Base-by-base conservation (phyloP, 1,284 basidiomycete species). In the Ganoderma leucocontextum region DNA sequence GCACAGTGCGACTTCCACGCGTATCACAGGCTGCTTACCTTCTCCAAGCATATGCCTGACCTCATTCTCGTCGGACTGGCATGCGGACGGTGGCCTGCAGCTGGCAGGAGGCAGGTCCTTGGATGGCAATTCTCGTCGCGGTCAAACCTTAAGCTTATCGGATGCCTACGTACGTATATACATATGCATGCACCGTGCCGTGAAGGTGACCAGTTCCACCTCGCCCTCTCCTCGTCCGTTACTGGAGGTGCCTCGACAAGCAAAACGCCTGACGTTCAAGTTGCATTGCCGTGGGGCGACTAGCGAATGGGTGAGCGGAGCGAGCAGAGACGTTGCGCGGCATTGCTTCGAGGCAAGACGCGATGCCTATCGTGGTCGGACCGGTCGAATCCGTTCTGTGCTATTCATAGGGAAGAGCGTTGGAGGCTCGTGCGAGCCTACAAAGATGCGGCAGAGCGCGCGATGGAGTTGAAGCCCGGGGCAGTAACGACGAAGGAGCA, bases 361-460 rank as follows among this genome's bases (percentile, higher is more conserved):
- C 47, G 47, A 49, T 49, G 47, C 10, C 12, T 10, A 12, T 49
- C 47, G 22, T 25, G 22, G 47, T 49, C 47, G 47, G 47, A 25
- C 47, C 47, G 47, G 47, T 49, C 47, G n/a, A 49, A 49, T 22
- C 22, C 25, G 10, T 49, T 49, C 47, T 49, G 47, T 49, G 10
- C 22, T 22, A 25, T 10, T 10, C 47, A 49, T 22, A 49, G 25
- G 47, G 47, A 25, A 25, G 47, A 49, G 47, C 47, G 47, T 12
- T 49, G 47, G 47, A 49, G 47, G 12, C 47, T 49, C 47, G 47
- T 49, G 22, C n/a, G n/a, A 25, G 47, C 47, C 22, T 49, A 49
- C 47, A 49, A 49, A 22, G 47, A 49, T 12, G 47, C 47, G 25
- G 22, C 22, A 13, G 47, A 49, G 22, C 47, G 47, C 22, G 47